Evolutionary conservation across 108 stramenopile genomes (phyloP).

Genomic region (Schizochytrium sp.): DNA sequence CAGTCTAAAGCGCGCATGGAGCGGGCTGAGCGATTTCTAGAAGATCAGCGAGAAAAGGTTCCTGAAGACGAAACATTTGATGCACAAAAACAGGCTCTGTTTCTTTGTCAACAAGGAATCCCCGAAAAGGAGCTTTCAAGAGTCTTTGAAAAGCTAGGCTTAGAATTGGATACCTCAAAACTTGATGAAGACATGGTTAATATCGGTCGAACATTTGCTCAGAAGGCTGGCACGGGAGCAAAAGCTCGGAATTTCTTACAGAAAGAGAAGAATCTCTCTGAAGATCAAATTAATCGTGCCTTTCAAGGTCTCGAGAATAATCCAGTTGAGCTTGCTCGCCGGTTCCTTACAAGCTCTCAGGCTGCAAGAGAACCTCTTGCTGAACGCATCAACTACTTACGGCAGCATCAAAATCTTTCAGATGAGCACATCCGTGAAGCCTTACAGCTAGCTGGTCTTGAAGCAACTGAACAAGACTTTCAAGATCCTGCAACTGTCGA

Average conservation of each 20-base stretch:
- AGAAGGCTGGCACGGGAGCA: background rate
- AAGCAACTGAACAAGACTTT: background rate
- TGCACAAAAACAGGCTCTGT: background rate
- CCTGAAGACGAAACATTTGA: background rate
- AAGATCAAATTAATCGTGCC: background rate
- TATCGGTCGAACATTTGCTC: background rate
- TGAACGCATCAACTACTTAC: background rate
- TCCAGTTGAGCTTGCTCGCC: background rate
- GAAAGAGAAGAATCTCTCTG: background rate
- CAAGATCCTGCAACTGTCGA: background rate
- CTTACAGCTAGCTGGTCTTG: background rate
- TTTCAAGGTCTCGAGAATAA: background rate
- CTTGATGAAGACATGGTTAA: conserved; percentile 30
- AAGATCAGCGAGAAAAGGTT: background rate
- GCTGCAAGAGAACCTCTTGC: background rate
- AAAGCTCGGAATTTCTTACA: background rate
- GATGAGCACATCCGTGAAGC: background rate
- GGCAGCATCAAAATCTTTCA: background rate
- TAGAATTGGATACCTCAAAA: background rate
- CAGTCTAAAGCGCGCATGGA: conserved; percentile 16
- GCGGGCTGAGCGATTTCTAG: conserved; percentile 38
- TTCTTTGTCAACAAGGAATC: conserved; percentile 1
- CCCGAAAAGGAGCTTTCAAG: background rate
- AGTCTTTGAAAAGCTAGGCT: background rate
- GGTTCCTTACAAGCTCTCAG: background rate